phyloP scores from a whole-genome alignment of 345 rosid genomes.

The Trapa incisa region DNA sequence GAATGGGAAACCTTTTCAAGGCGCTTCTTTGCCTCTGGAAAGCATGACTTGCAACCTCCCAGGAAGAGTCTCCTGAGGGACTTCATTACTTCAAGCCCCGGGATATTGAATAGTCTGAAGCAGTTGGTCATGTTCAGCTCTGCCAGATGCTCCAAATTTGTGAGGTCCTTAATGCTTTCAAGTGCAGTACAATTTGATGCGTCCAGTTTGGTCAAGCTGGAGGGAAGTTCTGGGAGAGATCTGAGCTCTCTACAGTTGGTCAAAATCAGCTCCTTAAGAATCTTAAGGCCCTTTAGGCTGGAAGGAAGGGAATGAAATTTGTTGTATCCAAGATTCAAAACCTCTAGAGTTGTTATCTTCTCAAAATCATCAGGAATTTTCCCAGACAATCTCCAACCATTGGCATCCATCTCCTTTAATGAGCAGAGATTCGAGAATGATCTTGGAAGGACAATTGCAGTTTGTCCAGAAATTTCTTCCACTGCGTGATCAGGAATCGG shows the following conservation, averaged over 20 bases:
- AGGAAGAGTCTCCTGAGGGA: constrained; percentile 26
- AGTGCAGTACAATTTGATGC: constrained; percentile 28
- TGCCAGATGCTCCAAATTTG: constrained; percentile 17
- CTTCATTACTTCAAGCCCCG: constrained; percentile 32
- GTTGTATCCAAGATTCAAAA: constrained; percentile 25
- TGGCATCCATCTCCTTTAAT: constrained; percentile 31
- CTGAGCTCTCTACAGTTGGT: constrained; percentile 23
- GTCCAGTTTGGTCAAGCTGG: constrained; percentile 23
- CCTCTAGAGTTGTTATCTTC: constrained; percentile 25
- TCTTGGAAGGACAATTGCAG: constrained; percentile 12
- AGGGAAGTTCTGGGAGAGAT: constrained; percentile 39
- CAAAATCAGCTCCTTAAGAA: constrained; percentile 23
- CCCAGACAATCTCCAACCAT: constrained; percentile 30
- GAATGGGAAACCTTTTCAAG: constrained; percentile 28
- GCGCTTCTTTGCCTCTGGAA: constrained; percentile 19
- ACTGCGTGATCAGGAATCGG: constrained; percentile 4
- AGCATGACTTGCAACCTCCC: constrained; percentile 28
- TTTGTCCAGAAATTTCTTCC: background rate
- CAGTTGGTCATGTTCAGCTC: constrained; percentile 31
- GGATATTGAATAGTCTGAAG: constrained; percentile 26
- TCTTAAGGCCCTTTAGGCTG: constrained; percentile 30
- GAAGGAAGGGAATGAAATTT: constrained; percentile 34
- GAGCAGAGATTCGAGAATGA: constrained; percentile 28
- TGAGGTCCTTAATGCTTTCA: constrained; percentile 21
- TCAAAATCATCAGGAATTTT: constrained; percentile 37